phyloP scores from a whole-genome alignment of 2,329 filamentous ascomycete genomes.

The Xylaria sp. region DNA sequence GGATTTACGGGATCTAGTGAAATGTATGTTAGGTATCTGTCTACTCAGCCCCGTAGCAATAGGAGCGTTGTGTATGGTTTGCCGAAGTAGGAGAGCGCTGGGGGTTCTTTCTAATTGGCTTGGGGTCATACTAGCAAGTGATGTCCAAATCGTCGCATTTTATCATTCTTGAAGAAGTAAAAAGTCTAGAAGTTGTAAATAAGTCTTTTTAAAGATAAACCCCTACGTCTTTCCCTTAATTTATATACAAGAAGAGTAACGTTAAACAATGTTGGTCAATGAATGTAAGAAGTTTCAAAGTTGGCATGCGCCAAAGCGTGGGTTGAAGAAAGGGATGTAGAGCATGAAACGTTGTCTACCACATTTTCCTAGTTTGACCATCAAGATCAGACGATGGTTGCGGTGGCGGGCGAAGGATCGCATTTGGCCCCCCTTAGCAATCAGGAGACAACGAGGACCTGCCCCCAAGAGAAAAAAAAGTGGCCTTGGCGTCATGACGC shows the following conservation, averaged over 20 bases:
- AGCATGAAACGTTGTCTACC: constrained; percentile 12
- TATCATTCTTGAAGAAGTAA: background rate
- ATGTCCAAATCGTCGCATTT: constrained; percentile 1
- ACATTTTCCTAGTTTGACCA: constrained; percentile 14
- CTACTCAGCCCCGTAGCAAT: constrained; percentile 6
- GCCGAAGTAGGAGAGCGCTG: background rate
- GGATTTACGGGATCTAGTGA: background rate
- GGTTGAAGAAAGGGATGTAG: background rate
- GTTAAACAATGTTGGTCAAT: constrained; percentile 10
- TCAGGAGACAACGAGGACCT: background rate
- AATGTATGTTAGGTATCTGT: background rate
- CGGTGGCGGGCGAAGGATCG: background rate
- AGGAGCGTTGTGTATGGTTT: background rate
- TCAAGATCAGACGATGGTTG: constrained; percentile 10
- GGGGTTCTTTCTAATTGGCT: too few relatives aligned
- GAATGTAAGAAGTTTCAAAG: constrained; percentile 32
- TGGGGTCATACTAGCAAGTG: constrained; percentile 2
- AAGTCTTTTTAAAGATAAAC: constrained; percentile 1
- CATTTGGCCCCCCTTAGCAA: background rate
- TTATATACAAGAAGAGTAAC: constrained; percentile 29
- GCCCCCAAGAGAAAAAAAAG: constrained; percentile 3
- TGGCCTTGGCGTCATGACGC: background rate
- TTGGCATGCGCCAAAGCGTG: constrained; percentile 4
- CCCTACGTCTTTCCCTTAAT: constrained; percentile 8
- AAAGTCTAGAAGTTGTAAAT: background rate